A percentile compares a stretch with the other conserved stretches of the same genome.
phyloP scores from a whole-genome alignment of 2,329 filamentous ascomycete genomes.

The Exophiala mesophila region DNA sequence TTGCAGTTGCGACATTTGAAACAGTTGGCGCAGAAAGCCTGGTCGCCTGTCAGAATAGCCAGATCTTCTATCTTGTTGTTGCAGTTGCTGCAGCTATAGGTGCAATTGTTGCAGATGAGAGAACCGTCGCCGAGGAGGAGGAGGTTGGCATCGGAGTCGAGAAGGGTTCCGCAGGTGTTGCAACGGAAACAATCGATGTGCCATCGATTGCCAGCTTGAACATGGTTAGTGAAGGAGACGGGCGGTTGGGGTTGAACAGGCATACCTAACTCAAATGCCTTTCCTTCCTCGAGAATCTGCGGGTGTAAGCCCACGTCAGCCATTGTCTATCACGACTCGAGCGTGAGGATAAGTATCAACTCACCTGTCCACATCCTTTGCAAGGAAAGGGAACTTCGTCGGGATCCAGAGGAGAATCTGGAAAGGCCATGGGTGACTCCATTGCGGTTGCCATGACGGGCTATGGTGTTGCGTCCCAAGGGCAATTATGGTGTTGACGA shows the following conservation, averaged over 20 bases:
- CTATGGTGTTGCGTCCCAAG: constrained; percentile 6
- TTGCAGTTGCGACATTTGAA: constrained; percentile 98
- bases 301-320: constrained; percentile 16
- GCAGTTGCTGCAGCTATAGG: constrained; percentile 96
- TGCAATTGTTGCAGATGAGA: constrained; percentile 98
- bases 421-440: constrained; percentile 52
- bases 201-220: constrained; percentile 86
- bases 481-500: no score
- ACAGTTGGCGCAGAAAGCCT: constrained; percentile 95
- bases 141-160: constrained; percentile 97
- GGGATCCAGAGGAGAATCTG: constrained; percentile 63
- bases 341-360: constrained; percentile 26
- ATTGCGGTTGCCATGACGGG: constrained; percentile 49
- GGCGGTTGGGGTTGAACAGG: constrained; percentile 11
- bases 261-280: constrained; percentile 91
- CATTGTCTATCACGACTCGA: constrained; percentile 23
- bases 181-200: constrained; percentile 98
- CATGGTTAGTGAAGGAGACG: constrained; percentile 31
- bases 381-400: constrained; percentile 80
- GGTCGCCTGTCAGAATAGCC: constrained; percentile 93
- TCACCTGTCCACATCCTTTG: constrained; percentile 88
- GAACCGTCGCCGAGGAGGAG: constrained; percentile 95
- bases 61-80: constrained; percentile 97
- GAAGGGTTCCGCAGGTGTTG: constrained; percentile 88
- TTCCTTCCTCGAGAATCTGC: constrained; percentile 95